Conservation (phyloP, 164 flowering plant genomes). For the Vitis riparia region DNA sequence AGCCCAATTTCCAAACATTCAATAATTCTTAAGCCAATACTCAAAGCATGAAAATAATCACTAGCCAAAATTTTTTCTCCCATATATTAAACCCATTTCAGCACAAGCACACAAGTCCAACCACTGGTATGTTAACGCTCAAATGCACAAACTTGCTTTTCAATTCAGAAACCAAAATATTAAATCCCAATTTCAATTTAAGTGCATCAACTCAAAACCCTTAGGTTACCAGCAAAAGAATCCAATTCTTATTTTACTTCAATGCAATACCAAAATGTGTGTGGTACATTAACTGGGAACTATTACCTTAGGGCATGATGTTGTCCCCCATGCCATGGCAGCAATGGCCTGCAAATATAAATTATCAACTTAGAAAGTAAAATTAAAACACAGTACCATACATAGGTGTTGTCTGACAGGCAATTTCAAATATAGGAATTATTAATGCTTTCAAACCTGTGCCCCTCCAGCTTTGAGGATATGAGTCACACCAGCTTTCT, state of each 20-base stretch:
- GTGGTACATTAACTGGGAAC: neutral
- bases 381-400: neutral
- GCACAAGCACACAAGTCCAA: neutral
- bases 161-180: neutral
- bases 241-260: neutral
- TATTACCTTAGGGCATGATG: slow-evolving; percentile 90
- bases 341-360: slow-evolving; percentile 69
- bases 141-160: neutral
- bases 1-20: no score
- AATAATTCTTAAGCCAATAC: no score
- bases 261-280: neutral
- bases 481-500: slow-evolving; percentile 98
- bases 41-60: no score
- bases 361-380: neutral
- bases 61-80: no score
- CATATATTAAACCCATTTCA: no score
- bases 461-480: slow-evolving; percentile 99
- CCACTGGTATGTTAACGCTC: neutral
- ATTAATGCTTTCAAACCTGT: slow-evolving; percentile 57
- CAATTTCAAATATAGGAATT: neutral
- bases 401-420: no score
- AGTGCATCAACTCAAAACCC: neutral
- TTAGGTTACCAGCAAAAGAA: neutral
- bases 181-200: neutral
- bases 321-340: slow-evolving; percentile 99